Percentiles rank a stretch among this genome's conserved stretches.
phyloP scores from a whole-genome alignment of 495 filamentous ascomycete species.

The Cenococcum geophilum region DNA sequence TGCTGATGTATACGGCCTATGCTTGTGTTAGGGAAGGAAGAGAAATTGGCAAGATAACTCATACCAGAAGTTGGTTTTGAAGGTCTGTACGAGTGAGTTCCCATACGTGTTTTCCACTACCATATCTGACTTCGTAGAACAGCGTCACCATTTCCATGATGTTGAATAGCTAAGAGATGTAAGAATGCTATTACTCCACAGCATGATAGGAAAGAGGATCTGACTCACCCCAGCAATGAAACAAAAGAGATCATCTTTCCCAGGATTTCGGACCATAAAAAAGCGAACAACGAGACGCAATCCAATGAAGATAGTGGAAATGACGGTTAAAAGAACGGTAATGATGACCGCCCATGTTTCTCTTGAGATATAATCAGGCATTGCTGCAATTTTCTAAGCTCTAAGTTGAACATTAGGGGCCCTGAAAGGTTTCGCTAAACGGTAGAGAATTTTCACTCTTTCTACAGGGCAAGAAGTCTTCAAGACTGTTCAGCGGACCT shows the following conservation, averaged over 20 bases:
- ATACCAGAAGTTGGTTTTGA: not conserved
- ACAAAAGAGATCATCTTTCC: constrained; percentile 5
- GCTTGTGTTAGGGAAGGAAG: not conserved
- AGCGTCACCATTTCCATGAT: not conserved
- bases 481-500: not conserved
- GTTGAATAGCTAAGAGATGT: not conserved
- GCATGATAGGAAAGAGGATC: not conserved
- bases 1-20: not conserved
- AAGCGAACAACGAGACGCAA: not conserved
- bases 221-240: not conserved
- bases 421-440: not conserved
- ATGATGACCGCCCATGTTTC: not conserved
- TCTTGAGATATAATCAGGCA: not conserved
- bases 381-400: not conserved
- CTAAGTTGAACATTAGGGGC: not conserved
- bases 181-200: not conserved
- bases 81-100: not conserved
- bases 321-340: not conserved
- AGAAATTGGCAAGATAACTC: not conserved
- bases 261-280: constrained; percentile 1
- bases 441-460: not conserved
- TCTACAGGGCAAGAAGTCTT: not conserved
- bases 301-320: not conserved
- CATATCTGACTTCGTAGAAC: not conserved
- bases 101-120: constrained; percentile 1